Evolutionary conservation across 805 yeast genomes (phyloP).

Genomic region (Jamesozyma spencerorum): DNA sequence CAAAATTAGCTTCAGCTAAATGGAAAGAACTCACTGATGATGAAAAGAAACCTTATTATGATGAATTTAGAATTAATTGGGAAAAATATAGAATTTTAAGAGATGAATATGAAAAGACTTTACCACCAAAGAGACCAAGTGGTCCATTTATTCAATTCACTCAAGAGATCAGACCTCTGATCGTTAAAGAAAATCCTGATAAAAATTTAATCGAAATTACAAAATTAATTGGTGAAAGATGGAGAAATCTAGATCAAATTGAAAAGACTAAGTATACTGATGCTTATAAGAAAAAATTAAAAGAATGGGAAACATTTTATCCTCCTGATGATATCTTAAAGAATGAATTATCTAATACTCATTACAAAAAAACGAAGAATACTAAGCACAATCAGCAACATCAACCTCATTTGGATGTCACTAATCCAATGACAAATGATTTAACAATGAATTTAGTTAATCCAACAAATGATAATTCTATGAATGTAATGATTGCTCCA

Average conservation of each 20-base stretch:
- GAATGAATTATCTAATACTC: neutral
- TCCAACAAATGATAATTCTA: neutral
- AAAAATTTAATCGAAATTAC: constrained; percentile 30
- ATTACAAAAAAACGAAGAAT: neutral
- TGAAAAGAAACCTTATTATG: constrained; percentile 74
- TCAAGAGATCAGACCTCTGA: constrained; percentile 28
- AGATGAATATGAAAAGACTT: constrained; percentile 29
- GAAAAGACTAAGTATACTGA: constrained; percentile 28
- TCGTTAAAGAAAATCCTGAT: constrained; percentile 28
- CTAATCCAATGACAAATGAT: neutral
- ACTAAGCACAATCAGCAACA: neutral
- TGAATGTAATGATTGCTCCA: neutral
- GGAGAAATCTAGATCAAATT: constrained; percentile 24
- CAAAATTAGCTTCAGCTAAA: constrained; percentile 72
- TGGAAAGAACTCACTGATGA: constrained; percentile 77
- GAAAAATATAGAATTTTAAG: constrained; percentile 28
- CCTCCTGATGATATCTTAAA: constrained; percentile 20
- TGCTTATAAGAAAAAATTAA: constrained; percentile 30
- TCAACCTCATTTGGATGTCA: no score
- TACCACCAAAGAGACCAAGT: constrained; percentile 33
- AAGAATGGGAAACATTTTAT: constrained; percentile 33
- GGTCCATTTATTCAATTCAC: constrained; percentile 31
- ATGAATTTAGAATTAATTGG: constrained; percentile 34
- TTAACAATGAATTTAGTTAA: neutral
- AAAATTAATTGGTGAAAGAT: constrained; percentile 26